These are phyloP conservation scores for Vitis labrusca DNA, from an alignment of 164 flowering plant species.

Conservation along the genomic window DNA sequence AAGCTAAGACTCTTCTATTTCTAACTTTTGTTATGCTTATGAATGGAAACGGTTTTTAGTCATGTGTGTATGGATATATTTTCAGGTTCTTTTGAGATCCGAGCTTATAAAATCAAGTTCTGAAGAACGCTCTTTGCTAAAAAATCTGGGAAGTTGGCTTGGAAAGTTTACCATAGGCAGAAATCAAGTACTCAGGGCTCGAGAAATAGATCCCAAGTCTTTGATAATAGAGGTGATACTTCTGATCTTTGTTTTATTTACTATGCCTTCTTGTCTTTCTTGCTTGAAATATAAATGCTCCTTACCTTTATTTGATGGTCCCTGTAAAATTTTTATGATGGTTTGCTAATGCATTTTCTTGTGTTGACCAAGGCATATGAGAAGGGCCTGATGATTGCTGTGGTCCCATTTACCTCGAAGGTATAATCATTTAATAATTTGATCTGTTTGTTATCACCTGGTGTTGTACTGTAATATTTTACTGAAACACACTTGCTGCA, in stretches of 20 bases:
- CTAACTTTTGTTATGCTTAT: conserved; percentile 1
- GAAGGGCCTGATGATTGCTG: conserved; percentile 95
- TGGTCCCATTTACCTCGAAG: conserved; percentile 97
- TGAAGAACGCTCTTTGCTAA: conserved; percentile 93
- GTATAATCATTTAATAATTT: conserved; percentile 32
- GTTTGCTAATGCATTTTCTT: neutral
- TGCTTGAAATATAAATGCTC: neutral
- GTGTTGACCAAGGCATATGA: conserved; percentile 75
- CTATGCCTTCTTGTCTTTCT: neutral
- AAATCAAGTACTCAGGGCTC: conserved; percentile 81
- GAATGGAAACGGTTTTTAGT: neutral
- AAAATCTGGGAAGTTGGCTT: conserved; percentile 98
- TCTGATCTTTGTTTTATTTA: neutral
- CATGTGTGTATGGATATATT: neutral
- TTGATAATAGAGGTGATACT: conserved; percentile 77
- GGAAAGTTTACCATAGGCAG: conserved; percentile 96
- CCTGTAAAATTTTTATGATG: neutral
- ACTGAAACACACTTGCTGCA: conserved; percentile 25
- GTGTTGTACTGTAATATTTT: neutral
- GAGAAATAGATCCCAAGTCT: conserved; percentile 90
- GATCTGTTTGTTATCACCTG: neutral
- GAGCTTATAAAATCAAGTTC: conserved; percentile 97
- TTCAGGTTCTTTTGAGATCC: conserved; percentile 88
- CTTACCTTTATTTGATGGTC: neutral
- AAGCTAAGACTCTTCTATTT: too few species aligned